Percentiles rank a stretch among this genome's conserved stretches.
Conservation (phyloP, 1,284 basidiomycete species). For the Fistulinella staudtii region DNA sequence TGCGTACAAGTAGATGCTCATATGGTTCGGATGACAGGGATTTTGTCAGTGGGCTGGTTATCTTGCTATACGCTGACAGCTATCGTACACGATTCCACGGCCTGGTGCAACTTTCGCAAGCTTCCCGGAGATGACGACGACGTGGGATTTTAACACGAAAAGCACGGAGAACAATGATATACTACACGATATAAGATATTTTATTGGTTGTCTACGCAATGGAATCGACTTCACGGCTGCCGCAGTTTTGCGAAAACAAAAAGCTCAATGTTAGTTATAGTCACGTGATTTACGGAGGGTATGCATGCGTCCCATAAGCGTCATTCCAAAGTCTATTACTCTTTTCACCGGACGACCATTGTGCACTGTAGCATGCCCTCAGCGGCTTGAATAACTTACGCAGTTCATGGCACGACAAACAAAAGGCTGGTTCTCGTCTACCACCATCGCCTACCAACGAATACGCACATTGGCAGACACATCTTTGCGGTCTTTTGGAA, state of each 20-base stretch:
- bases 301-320: neutral
- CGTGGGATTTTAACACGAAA: neutral
- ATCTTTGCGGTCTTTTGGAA: conserved; percentile 68
- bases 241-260: too few species aligned
- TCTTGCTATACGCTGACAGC: conserved; percentile 70
- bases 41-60: conserved; percentile 71
- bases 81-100: conserved; percentile 61
- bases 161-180: conserved; percentile 4
- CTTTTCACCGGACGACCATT: too few species aligned
- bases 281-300: conserved; percentile 18
- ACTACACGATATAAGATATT: conserved; percentile 19
- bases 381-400: conserved; percentile 11
- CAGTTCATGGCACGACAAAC: conserved; percentile 24
- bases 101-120: conserved; percentile 39
- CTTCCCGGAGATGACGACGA: conserved; percentile 19
- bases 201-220: too few species aligned
- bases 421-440: conserved; percentile 15
- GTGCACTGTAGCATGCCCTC: conserved; percentile 17
- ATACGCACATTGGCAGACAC: conserved; percentile 43
- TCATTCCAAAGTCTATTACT: too few species aligned
- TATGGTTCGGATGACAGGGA: conserved; percentile 49
- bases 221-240: too few species aligned
- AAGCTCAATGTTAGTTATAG: neutral
- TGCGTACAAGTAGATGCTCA: conserved; percentile 2
- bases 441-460: conserved; percentile 28